These are phyloP conservation scores for Cynanchum wilfordii DNA, from an alignment of 257 asterid genomes.

Conservation along the genomic window DNA sequence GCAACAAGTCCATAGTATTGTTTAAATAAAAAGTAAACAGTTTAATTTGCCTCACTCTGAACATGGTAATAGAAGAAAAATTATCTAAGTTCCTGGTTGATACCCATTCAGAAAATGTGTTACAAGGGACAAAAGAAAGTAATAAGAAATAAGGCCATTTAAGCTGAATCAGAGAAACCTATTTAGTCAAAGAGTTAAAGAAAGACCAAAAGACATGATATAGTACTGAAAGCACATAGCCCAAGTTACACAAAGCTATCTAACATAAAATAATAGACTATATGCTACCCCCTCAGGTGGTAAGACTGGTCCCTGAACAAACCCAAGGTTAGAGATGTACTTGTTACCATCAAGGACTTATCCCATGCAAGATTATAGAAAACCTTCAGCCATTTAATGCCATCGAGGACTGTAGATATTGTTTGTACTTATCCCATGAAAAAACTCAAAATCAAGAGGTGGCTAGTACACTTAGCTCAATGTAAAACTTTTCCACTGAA, in stretches of 20 bases:
- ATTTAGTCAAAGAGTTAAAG: background rate
- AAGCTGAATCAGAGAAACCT: background rate
- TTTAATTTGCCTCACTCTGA: background rate
- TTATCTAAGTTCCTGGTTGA: background rate
- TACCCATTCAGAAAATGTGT: background rate
- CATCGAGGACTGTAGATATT: background rate
- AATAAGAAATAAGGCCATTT: background rate
- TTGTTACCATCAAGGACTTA: background rate
- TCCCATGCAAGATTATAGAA: background rate
- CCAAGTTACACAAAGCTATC: background rate
- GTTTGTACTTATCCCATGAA: background rate
- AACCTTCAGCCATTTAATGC: background rate
- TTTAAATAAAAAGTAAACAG: background rate
- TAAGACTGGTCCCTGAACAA: background rate
- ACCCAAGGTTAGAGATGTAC: background rate
- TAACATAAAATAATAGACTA: background rate
- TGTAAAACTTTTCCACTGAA: background rate
- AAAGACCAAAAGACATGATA: background rate
- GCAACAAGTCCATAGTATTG: conserved; percentile 10
- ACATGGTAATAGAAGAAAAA: background rate
- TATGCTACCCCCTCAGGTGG: background rate
- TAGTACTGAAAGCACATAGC: background rate
- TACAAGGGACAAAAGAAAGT: background rate
- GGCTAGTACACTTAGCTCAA: background rate
- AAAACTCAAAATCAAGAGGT: background rate